phyloP scores from a whole-genome alignment of 345 rosid genomes.

The Euphorbia pulcherrima region DNA sequence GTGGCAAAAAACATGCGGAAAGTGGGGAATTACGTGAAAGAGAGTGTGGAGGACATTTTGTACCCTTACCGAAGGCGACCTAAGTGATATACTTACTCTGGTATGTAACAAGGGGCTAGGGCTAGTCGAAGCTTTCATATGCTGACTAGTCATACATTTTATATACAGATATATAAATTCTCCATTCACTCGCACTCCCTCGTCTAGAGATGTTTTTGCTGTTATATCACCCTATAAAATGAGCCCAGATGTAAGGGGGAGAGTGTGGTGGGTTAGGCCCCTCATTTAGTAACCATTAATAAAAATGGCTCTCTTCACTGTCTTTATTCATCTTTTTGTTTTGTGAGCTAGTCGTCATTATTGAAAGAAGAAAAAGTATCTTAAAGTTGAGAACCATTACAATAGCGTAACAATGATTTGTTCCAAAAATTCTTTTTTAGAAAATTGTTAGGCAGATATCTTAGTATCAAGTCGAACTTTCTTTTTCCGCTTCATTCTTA shows the following conservation, averaged over 20 bases:
- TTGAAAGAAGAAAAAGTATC: no score
- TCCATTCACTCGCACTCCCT: background rate
- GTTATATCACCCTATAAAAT: background rate
- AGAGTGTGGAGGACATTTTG: slow-evolving; percentile 49
- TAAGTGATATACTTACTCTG: slow-evolving; percentile 36
- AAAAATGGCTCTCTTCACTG: no score
- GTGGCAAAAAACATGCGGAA: slow-evolving; percentile 49
- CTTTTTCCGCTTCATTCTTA: no score
- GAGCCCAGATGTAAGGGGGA: slow-evolving; percentile 1
- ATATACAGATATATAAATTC: background rate
- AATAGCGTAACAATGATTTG: no score
- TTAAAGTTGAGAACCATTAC: no score
- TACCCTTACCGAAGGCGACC: slow-evolving; percentile 50
- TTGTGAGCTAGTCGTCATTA: no score
- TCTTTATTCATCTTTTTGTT: no score
- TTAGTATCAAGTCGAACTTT: no score
- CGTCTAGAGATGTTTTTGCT: background rate
- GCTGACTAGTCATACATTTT: background rate
- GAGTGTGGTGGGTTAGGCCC: background rate
- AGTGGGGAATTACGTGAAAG: slow-evolving; percentile 51
- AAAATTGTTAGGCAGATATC: no score
- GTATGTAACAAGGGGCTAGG: background rate
- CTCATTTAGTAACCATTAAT: no score
- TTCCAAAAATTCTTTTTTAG: no score
- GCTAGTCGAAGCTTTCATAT: slow-evolving; percentile 9